Base-by-base conservation (phyloP, 2,329 filamentous ascomycete species). In the Paraconiothyrium sp. region DNA sequence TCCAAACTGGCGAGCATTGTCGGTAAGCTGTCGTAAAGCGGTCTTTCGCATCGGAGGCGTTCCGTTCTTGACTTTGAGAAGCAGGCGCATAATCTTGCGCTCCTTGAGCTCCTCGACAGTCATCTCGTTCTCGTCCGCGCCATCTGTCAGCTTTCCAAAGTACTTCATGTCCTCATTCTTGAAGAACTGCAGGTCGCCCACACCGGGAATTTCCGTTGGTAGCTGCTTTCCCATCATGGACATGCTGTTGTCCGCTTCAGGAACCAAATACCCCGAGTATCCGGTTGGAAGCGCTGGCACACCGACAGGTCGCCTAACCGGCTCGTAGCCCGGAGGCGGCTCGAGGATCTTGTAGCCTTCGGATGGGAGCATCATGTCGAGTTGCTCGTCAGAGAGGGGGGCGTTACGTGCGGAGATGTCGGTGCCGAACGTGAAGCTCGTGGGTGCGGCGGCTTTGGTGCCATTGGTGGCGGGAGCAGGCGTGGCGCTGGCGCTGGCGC, bases 11-110 rank as follows among this genome's bases (percentile, higher is more conserved):
- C 94, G 90, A 35, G 95, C 95, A 78, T 99, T 99, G 78, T 99
- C 95, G 20, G 95, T 99, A 64, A 99, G 89, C 79, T 99, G 95
- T 80, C 95, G 91, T 72, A 99, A 86, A 27, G 95, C 95, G 39
- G 95, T 99, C 85, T 99, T 99, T 81, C 95, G 87, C 95, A 98
- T 98, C 0, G 95, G 94, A 30, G 95, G 95, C 44, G 95, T 98
- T 73, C 95, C 95, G 77, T 99, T 99, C 87, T 99, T 99, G 84
- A 99, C 94, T 82, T 99, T 99, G 59, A 99, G 86, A 49, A 99
- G 84, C 58, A 99, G 83, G 68, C 95, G 87, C 95, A 99, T 98
- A 75, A 99, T 99, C 82, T 99, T 99, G 64, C 95, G 88, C 81
- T 99, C 94, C 80, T 99, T 98, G 56, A 99, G 82, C 74, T 99